These are phyloP conservation scores for Botryosphaeria dothidea DNA, from an alignment of 2,329 filamentous ascomycete species.

Conservation along the genomic window DNA sequence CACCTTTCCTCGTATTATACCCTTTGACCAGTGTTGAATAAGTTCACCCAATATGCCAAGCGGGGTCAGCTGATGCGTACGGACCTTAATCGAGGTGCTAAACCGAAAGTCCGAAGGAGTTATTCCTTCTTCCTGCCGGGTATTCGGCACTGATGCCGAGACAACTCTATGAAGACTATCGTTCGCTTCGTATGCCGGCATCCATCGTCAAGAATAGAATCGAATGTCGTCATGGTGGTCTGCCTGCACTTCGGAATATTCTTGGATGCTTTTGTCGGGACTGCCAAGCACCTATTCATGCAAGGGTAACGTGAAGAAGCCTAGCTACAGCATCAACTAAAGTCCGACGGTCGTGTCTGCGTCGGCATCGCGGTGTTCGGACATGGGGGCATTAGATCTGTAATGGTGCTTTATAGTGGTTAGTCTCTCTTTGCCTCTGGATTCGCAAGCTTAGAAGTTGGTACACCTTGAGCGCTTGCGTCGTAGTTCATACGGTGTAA, in stretches of 20 bases:
- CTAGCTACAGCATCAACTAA: too few species aligned
- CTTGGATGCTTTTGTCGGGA: neutral
- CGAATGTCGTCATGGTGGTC: neutral
- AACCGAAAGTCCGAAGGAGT: neutral
- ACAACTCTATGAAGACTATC: neutral
- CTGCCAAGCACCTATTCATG: neutral
- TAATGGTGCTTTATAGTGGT: too few species aligned
- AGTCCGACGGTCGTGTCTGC: neutral
- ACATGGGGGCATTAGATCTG: too few species aligned
- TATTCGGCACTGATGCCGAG: neutral
- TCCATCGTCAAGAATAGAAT: neutral
- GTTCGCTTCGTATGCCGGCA: neutral
- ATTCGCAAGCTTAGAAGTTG: too few species aligned
- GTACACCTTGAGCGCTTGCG: too few species aligned
- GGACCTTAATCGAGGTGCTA: neutral
- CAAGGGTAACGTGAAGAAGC: neutral
- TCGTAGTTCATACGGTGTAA: too few species aligned
- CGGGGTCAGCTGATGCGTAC: neutral
- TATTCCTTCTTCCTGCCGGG: neutral
- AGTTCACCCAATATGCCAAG: neutral
- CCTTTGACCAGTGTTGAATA: too few species aligned
- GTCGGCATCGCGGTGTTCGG: too few species aligned
- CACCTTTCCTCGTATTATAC: too few species aligned
- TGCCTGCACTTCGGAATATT: neutral
- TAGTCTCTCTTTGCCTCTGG: too few species aligned